Base-by-base conservation (phyloP, 2,329 filamentous ascomycete species). In the Paraconiothyrium brasiliense region DNA sequence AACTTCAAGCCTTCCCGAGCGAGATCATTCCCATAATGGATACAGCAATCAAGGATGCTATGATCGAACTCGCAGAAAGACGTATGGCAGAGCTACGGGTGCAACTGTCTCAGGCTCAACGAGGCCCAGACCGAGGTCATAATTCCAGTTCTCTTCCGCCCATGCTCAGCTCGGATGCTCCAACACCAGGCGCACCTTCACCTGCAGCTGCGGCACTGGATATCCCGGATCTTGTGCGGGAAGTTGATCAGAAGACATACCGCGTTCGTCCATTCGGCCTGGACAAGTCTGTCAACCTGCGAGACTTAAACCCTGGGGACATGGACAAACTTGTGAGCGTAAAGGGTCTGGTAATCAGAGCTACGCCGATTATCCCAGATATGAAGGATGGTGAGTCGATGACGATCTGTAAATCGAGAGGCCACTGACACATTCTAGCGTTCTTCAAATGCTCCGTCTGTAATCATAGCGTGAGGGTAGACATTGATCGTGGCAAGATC, bases 11-110 rank as follows among this genome's bases (percentile, higher is more conserved):
- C 14, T 99, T 97, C 74, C 95, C 95, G 0, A 93, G 95, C 74
- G 95, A 99, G 84, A 94, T 99, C 57, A 91, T 99, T 48, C 94
- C 94, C 2, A 85, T 98, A 50, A 97, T 99, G 91, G 96, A 99
- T 85, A 92, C 97, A 78, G 89, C 90, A 6, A 88, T 97, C 54
- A 96, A 97, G 75, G 94, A 99, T 80, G 85, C 93, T 57, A 97
- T 98, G 90, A 87, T 95, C 27, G 94, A 97, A 74, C 82, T 98
- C 54, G 93, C 94, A 0, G 88, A 92, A 64, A 89, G 90, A 62
- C 91, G 96, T 71, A 92, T 91, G 84, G 84, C 90, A 37, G 88
- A 88, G 62, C 85, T 90, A 74, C 86, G 90, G 67, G 80, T 76
- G 48, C 80, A 82, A 60, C 64, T 83, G 13, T 86, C 86, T n/a